Conservation (phyloP, 2,329 filamentous ascomycete species). For the Botrytis tulipae region DNA sequence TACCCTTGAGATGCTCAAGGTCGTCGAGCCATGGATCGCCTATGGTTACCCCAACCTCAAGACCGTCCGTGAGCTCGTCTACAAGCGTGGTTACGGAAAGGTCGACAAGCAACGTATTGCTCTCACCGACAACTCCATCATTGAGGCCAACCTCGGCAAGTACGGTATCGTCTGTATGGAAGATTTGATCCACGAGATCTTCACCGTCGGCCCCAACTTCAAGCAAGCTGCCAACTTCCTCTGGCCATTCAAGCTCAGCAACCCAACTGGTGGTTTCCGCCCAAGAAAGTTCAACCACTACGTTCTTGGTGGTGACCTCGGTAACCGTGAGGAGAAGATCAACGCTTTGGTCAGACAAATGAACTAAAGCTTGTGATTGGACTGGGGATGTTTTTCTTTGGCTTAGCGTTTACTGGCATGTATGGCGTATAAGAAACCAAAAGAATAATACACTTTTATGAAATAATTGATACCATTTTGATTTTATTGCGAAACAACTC, state of each 20-base stretch:
- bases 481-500: slow-evolving; percentile 2
- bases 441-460: slow-evolving; percentile 22
- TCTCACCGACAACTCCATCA: slow-evolving; percentile 95
- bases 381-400: slow-evolving; percentile 25
- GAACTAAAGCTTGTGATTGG: slow-evolving; percentile 23
- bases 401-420: slow-evolving; percentile 26
- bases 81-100: slow-evolving; percentile 99
- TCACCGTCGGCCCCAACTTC: slow-evolving; percentile 98
- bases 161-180: slow-evolving; percentile 99
- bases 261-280: slow-evolving; percentile 95
- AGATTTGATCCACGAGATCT: slow-evolving; percentile 99
- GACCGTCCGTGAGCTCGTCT: slow-evolving; percentile 97
- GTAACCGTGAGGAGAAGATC: slow-evolving; percentile 86
- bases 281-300: slow-evolving; percentile 72
- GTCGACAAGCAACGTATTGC: slow-evolving; percentile 96
- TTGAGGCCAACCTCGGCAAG: slow-evolving; percentile 95
- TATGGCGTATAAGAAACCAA: slow-evolving; percentile 33
- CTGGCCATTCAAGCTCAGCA: slow-evolving; percentile 99
- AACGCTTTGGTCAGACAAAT: slow-evolving; percentile 27
- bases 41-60: slow-evolving; percentile 99
- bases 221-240: slow-evolving; percentile 99
- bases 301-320: slow-evolving; percentile 80
- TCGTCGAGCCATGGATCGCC: slow-evolving; percentile 98
- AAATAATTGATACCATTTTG: slow-evolving; percentile 19
- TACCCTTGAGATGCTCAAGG: slow-evolving; percentile 93